Base-by-base conservation (phyloP, 1,284 basidiomycete genomes). In the Volvariella surrecta region DNA sequence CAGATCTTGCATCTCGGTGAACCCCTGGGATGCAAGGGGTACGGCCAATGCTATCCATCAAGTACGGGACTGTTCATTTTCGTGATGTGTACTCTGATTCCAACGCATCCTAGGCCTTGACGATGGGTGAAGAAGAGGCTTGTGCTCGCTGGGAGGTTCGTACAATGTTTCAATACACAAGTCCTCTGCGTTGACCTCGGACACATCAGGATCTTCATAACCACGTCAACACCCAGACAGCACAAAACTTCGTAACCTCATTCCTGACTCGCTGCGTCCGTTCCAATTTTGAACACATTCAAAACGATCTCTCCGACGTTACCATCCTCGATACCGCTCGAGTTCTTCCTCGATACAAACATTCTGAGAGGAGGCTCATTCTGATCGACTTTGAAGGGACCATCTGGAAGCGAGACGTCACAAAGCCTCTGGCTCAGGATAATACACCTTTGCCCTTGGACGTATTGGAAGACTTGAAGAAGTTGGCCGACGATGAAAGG, bases 191-290 rank as follows among this genome's bases (percentile, higher is more conserved):
- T 8, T 11, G 7, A 39, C 22, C 2, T 22, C 31, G 32, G 15
- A 32, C 31, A 11, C 32, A 6, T 17, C 46, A 76, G 67, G 89
- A 93, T 50, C 66, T 93, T 1, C 86, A 92, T 58, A 79, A 76
- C 47, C 88, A 91, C 51, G 90, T 93, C 40, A 78, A 80, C n/a
- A 85, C 86, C 0, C 90, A 93, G 58, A 89, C 85, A 1, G 86
- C 89, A 0, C 89, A 92, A 56, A 73, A 85, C 1, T 92, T 92
- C 62, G 82, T 87, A 42, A 85, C 74, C 0, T 76, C 80, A 2
- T 89, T 92, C 74, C 75, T 92, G 44, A 78, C 73, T 3, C 74
- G 86, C 20, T 80, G 76, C 52, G 55, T 87, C 30, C 80, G 84
- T 39, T 76, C 81, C 34, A 72, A 84, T 55, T 72, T 77, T 11